Evolutionary conservation across 1,284 basidiomycete species (phyloP).

Genomic region (Xanthoconium separans): DNA sequence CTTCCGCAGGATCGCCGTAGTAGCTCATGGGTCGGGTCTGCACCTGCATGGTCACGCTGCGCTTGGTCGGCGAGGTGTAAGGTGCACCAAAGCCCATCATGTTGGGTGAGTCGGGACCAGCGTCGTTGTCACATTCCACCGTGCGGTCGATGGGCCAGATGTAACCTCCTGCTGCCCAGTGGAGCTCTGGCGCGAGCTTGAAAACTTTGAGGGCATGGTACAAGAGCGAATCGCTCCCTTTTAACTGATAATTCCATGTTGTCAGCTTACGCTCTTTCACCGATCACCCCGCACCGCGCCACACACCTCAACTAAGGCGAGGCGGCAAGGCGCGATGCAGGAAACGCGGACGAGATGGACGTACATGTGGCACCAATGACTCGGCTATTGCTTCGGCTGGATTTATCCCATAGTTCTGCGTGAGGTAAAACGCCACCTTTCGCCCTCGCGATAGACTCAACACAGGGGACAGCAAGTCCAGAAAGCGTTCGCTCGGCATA

Average conservation of each 20-base stretch:
- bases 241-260: constrained; percentile 47
- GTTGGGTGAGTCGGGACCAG: constrained; percentile 35
- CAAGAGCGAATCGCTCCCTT: constrained; percentile 70
- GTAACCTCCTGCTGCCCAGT: constrained; percentile 78
- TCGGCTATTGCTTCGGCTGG: constrained; percentile 70
- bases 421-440: constrained; percentile 69
- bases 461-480: constrained; percentile 67
- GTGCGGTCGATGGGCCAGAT: constrained; percentile 73
- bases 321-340: constrained; percentile 3
- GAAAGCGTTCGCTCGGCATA: constrained; percentile 67
- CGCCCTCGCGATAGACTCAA: constrained; percentile 68
- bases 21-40: constrained; percentile 42
- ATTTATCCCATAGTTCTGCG: constrained; percentile 69
- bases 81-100: constrained; percentile 32
- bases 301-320: constrained; percentile 8
- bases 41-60: constrained; percentile 21
- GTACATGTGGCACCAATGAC: constrained; percentile 64
- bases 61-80: constrained; percentile 34
- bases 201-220: constrained; percentile 75
- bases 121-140: constrained; percentile 59
- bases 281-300: constrained; percentile 8
- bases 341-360: constrained; percentile 29
- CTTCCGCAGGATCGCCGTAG: constrained; percentile 40
- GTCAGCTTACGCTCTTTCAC: constrained; percentile 20
- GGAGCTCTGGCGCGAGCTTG: constrained; percentile 69